phyloP scores from a whole-genome alignment of 1,284 basidiomycete species.

The Ustilago curta region DNA sequence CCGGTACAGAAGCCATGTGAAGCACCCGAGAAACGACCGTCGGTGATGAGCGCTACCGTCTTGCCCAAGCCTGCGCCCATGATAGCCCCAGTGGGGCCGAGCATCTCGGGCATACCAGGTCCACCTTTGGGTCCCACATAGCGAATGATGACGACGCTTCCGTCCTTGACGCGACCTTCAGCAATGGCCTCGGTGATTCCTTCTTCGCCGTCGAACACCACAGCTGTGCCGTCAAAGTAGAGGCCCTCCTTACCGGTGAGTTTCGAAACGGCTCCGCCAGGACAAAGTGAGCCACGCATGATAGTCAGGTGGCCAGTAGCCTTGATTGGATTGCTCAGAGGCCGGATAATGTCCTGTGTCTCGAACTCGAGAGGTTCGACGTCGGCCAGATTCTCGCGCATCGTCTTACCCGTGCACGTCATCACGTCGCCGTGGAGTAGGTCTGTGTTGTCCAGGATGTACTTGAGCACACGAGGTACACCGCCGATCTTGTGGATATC shows the following conservation, averaged over 20 bases:
- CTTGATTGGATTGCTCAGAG: conserved; percentile 87
- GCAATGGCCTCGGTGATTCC: conserved; percentile 86
- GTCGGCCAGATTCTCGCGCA: conserved; percentile 87
- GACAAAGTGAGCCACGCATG: conserved; percentile 88
- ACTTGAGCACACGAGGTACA: conserved; percentile 74
- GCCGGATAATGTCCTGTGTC: conserved; percentile 81
- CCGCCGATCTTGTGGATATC: conserved; percentile 79
- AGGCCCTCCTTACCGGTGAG: conserved; percentile 95
- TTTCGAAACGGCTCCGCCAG: conserved; percentile 90
- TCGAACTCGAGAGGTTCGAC: conserved; percentile 78
- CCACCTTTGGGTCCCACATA: conserved; percentile 91
- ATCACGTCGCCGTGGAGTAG: conserved; percentile 82
- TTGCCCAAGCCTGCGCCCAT: conserved; percentile 87
- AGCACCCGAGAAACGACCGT: conserved; percentile 94
- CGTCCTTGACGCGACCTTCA: conserved; percentile 83
- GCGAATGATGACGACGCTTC: conserved; percentile 87
- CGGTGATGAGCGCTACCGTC: conserved; percentile 92
- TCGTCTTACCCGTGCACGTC: conserved; percentile 86
- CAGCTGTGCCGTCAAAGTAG: conserved; percentile 78
- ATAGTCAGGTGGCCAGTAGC: conserved; percentile 88
- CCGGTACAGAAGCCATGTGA: conserved; percentile 80
- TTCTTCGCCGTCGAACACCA: conserved; percentile 82
- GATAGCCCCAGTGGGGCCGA: conserved; percentile 74
- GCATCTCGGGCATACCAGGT: conserved; percentile 96
- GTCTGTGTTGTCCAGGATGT: conserved; percentile 80